These are phyloP conservation scores for Solanum chilense DNA, from an alignment of 257 asterid genomes.

Conservation along the genomic window DNA sequence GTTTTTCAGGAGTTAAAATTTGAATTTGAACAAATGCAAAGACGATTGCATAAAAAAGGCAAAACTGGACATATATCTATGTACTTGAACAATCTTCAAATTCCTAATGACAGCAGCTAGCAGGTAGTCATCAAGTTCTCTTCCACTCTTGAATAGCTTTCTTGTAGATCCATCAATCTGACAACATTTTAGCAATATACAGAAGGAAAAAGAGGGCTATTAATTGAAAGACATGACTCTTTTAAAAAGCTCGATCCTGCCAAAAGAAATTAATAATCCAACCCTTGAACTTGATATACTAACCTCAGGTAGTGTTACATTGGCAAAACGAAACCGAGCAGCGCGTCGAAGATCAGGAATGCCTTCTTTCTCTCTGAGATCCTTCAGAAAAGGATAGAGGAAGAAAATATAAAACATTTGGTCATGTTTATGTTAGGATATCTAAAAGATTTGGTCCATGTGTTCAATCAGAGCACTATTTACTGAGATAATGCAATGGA, in stretches of 20 bases:
- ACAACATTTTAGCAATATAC: background rate
- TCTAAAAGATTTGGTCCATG: background rate
- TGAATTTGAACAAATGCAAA: background rate
- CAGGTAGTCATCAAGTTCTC: slow-evolving; percentile 60
- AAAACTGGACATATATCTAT: slow-evolving; percentile 4
- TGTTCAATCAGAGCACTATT: background rate
- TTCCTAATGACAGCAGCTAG: slow-evolving; percentile 76
- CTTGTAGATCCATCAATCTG: slow-evolving; percentile 62
- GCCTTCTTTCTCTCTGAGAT: slow-evolving; percentile 86
- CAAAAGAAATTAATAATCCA: slow-evolving; percentile 2
- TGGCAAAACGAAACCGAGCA: slow-evolving; percentile 71
- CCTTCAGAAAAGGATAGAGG: slow-evolving; percentile 36
- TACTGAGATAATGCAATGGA: background rate
- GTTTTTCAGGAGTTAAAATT: background rate
- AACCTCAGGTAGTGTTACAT: slow-evolving; percentile 71
- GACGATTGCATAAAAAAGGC: background rate
- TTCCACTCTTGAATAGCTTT: slow-evolving; percentile 59
- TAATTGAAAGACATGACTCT: background rate
- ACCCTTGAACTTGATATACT: background rate
- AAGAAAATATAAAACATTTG: background rate
- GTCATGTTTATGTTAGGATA: background rate
- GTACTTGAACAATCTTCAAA: slow-evolving; percentile 79
- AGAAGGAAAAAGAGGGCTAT: background rate
- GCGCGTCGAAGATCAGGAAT: slow-evolving; percentile 88
- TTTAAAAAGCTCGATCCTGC: background rate